Conservation (phyloP, 257 asterid species). For the Nicotiana knightiana region DNA sequence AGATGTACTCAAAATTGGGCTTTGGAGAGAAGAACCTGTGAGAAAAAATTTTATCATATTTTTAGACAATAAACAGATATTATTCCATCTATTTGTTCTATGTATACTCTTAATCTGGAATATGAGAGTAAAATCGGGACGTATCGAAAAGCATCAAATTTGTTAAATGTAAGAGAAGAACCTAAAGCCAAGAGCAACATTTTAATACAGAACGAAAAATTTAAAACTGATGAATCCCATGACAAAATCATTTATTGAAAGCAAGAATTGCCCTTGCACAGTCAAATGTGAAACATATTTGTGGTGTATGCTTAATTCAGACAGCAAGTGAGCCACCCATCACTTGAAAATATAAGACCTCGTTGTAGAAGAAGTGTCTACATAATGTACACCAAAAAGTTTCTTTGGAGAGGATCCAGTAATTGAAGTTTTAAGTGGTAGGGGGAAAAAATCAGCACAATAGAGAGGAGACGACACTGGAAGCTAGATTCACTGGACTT, state of each 20-base stretch:
- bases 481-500: background rate
- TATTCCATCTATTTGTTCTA: background rate
- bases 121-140: background rate
- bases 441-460: background rate
- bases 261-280: background rate
- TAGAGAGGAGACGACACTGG: background rate
- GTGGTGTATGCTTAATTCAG: background rate
- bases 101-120: background rate
- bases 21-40: slow-evolving; percentile 42
- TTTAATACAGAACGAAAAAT: background rate
- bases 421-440: background rate
- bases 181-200: background rate
- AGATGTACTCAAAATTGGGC: slow-evolving; percentile 49
- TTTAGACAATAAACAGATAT: background rate
- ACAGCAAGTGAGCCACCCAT: background rate
- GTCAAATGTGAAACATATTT: background rate
- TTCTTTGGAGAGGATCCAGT: background rate
- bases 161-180: background rate
- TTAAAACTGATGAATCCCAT: background rate
- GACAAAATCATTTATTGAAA: background rate
- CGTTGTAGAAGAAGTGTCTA: background rate
- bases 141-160: background rate
- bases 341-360: background rate
- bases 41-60: background rate
- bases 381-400: background rate